Base-by-base conservation (phyloP, 441 rosid genomes). In the Pelargonium australe region DNA sequence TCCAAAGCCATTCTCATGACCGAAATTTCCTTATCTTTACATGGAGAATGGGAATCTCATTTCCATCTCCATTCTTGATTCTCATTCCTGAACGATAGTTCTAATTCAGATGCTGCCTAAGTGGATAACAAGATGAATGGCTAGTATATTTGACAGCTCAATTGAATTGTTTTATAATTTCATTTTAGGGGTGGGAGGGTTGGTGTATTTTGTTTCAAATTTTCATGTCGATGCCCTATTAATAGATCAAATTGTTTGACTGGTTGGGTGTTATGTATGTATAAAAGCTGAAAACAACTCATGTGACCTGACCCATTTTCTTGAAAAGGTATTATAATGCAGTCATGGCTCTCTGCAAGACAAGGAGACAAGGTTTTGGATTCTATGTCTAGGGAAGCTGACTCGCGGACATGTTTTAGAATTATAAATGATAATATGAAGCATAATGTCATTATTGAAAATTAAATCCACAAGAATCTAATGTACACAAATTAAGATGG, bases 321-420 rank as follows among this genome's bases (percentile, higher is more conserved):
- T 55, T 55, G 62, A 55, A 55, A 17, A 17, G n/a, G 14, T 20
- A 55, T 62, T 62, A 62, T 62, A 62, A 62, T 62, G 41, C 41
- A 62, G 65, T 10, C 2, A 13, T 28, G 16, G 34, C 37, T 23
- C 7, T 25, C 41, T 62, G 65, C 25, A 13, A 19, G 66, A 37
- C 66, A 28, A 37, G 4, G 7, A 63, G 66, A 37, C 66, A 28
- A 28, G 66, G 66, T 63, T 63, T 63, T 63, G 66, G 47, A 34
- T 31, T 47, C 16, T 10, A 25, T 63, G 45, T 63, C 17, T 37
- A 44, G 66, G 16, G n/a, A 63, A 37, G 66, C 66, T 34, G 66
- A 63, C 66, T 63, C 12, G 40, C n/a, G 66, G 47, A 63, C 66
- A 63, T 63, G 45, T 63, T 14, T 12, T 63, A 28, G 44, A n/a